These are phyloP conservation scores for Fusarium temperatum DNA, from an alignment of 2,329 filamentous ascomycete species.

Conservation along the genomic window DNA sequence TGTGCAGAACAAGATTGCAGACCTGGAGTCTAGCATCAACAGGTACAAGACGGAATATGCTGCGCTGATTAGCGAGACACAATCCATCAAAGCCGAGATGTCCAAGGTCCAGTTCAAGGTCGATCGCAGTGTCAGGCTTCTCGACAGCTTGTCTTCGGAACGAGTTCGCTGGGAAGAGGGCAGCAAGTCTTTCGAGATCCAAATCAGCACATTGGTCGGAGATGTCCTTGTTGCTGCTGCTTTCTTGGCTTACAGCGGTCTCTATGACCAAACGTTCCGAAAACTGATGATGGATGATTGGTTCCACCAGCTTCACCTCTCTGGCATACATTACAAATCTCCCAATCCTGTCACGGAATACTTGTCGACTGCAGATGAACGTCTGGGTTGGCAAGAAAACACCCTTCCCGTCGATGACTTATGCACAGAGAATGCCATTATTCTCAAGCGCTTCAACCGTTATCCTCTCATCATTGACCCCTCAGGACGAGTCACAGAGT, in stretches of 20 bases:
- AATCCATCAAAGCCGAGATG: slow-evolving; percentile 98
- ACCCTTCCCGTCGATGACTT: slow-evolving; percentile 94
- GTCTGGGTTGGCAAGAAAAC: slow-evolving; percentile 94
- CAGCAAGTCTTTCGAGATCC: slow-evolving; percentile 97
- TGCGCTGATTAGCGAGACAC: slow-evolving; percentile 93
- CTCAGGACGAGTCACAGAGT: slow-evolving; percentile 92
- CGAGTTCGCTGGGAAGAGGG: slow-evolving; percentile 94
- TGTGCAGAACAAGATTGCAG: slow-evolving; percentile 85
- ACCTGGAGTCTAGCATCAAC: slow-evolving; percentile 88
- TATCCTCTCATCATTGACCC: slow-evolving; percentile 99
- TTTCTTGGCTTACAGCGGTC: slow-evolving; percentile 94
- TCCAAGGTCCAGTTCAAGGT: slow-evolving; percentile 96
- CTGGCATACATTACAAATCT: slow-evolving; percentile 92
- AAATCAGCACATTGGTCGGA: slow-evolving; percentile 95
- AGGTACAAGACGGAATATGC: slow-evolving; percentile 98
- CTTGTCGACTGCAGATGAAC: slow-evolving; percentile 93
- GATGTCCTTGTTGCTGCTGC: slow-evolving; percentile 97
- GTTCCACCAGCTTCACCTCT: slow-evolving; percentile 90
- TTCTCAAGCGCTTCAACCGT: slow-evolving; percentile 96
- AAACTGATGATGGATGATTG: slow-evolving; percentile 98
- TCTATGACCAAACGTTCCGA: slow-evolving; percentile 98
- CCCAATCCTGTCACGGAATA: slow-evolving; percentile 97
- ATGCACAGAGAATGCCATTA: slow-evolving; percentile 98
- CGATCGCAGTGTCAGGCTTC: slow-evolving; percentile 89
- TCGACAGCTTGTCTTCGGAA: slow-evolving; percentile 95